Base-by-base conservation (phyloP, 495 filamentous ascomycete genomes). In the Penicillium maclennaniae region DNA sequence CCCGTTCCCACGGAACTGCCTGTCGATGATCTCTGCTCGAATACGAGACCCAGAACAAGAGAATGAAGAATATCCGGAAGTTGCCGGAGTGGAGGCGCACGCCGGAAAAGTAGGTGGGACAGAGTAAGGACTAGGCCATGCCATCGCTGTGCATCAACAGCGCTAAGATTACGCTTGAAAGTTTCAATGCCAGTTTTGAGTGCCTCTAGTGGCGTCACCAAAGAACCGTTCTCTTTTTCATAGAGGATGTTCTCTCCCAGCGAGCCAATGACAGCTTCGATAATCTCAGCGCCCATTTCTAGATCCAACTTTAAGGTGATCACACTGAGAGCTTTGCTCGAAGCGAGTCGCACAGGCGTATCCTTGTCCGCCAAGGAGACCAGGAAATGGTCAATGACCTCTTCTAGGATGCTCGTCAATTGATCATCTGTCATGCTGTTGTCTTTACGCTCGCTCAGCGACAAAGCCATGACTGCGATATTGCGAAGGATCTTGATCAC, bases 241-340 rank as follows among this genome's bases (percentile, higher is more conserved):
- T 77, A 86, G n/a, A 91, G 76, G 3, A 93, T 84, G 55, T 96
- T 88, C 51, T 87, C 82, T 41, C 87, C 82, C 26, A 96, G 73
- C 2, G 79, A 82, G 9, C 82, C 83, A 46, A 93, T 79, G 27
- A 97, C 83, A 0, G 89, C 89, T 53, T 96, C 88, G 20, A 96
- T 84, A 16, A 97, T 84, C 47, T 97, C 86, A 0, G 81, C 77
- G 0, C 86, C 90, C 84, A 96, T 91, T 12, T 86, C 86, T 0
- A 81, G 63, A 26, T 91, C 82, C 4, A 98, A 71, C 59, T 87
- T 88, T 46, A 89, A 70, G 0, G 91, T 84, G 56, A 97, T 83
- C 25, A 95, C 79, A 56, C 89, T 95, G 43, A 97, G 79, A 14
- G 91, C 87, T 70, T 99, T 99, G 69, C 90, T 95, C 9, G 92